Percentiles rank a stretch among this genome's conserved stretches.
Conservation (phyloP, 192 early-diverging fungal species). For the Haplosporangium gracile region DNA sequence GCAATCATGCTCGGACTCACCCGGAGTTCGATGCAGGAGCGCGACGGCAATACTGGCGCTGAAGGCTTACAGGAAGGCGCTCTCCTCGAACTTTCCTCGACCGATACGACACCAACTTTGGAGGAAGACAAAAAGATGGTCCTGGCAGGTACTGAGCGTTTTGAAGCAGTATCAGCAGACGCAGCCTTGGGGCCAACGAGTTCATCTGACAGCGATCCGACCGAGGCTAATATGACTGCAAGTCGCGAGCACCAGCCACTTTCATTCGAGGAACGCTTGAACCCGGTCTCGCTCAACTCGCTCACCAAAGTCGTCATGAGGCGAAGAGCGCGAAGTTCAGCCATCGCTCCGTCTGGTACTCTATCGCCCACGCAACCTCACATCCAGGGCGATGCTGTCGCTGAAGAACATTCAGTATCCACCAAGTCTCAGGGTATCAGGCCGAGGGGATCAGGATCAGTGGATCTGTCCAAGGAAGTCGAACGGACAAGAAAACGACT, state of each 20-base stretch:
- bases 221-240: not conserved
- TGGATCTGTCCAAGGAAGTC: conserved; percentile 18
- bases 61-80: not conserved
- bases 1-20: conserved; percentile 19
- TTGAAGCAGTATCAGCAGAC: not conserved
- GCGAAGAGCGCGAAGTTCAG: conserved; percentile 14
- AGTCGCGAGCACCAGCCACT: not conserved
- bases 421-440: not conserved
- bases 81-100: not conserved
- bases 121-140: not conserved
- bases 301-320: conserved; percentile 18
- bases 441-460: not conserved
- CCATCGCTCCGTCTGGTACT: not conserved
- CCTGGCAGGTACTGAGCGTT: not conserved
- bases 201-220: not conserved
- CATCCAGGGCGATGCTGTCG: not conserved
- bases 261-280: conserved; percentile 16
- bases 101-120: not conserved
- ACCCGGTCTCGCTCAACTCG: conserved; percentile 14
- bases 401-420: not conserved
- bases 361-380: not conserved
- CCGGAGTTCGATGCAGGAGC: not conserved
- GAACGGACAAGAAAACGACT: conserved; percentile 9
- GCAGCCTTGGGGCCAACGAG: not conserved
- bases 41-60: not conserved